Percentiles rank a stretch among this genome's conserved stretches.
phyloP scores from a whole-genome alignment of 2,329 filamentous ascomycete genomes.

The Penicillium freii region DNA sequence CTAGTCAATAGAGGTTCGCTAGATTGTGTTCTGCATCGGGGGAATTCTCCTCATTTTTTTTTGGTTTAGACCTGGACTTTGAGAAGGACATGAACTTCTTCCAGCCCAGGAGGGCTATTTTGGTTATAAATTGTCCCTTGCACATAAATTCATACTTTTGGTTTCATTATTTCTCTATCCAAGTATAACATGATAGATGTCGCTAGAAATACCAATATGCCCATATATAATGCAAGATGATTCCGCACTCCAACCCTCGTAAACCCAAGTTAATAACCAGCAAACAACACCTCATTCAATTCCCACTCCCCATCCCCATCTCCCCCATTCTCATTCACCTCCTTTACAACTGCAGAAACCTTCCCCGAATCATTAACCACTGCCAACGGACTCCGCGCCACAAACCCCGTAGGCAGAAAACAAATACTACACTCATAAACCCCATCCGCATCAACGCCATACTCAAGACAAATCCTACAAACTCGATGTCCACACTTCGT shows the following conservation, averaged over 20 bases:
- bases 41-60: background rate
- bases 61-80: background rate
- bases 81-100: background rate
- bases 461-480: constrained; percentile 22
- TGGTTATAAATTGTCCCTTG: background rate
- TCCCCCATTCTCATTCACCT: too few species aligned
- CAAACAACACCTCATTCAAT: background rate
- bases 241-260: background rate
- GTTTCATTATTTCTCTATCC: background rate
- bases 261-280: background rate
- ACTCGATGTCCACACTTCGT: constrained; percentile 25
- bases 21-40: constrained; percentile 1
- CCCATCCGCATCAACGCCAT: constrained; percentile 11
- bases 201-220: background rate
- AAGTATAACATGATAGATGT: background rate
- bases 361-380: too few species aligned
- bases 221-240: background rate
- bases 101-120: background rate
- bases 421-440: constrained; percentile 25
- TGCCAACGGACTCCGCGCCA: constrained; percentile 11
- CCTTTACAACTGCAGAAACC: too few species aligned
- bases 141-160: constrained; percentile 4
- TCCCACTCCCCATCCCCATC: background rate
- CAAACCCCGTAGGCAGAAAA: constrained; percentile 15
- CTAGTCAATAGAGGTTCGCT: constrained; percentile 1